Evolutionary conservation across 257 asterid genomes (phyloP).

Genomic region (Marsdenia floribunda): DNA sequence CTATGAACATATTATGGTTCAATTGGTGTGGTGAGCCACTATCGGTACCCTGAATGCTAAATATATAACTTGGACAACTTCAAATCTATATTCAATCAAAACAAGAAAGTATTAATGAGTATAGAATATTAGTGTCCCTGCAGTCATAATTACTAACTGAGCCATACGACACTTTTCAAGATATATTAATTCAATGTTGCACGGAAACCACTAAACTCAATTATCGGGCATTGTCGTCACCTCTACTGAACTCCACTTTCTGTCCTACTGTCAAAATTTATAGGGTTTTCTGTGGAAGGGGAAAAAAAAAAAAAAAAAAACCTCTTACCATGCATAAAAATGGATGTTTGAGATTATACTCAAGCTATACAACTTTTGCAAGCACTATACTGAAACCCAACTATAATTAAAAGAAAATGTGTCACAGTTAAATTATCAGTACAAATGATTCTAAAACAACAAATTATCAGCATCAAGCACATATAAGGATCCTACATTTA

Average conservation of each 20-base stretch:
- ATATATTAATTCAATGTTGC: too few species aligned
- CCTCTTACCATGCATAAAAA: background rate
- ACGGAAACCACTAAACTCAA: too few species aligned
- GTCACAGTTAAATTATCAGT: background rate
- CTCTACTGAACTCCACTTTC: background rate
- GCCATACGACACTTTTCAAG: too few species aligned
- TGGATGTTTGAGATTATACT: background rate
- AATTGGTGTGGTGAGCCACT: too few species aligned
- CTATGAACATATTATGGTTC: too few species aligned
- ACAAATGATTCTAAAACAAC: background rate
- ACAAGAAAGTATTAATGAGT: too few species aligned
- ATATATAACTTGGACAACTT: too few species aligned
- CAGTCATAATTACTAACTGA: too few species aligned
- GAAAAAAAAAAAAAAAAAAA: too few species aligned
- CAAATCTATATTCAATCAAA: too few species aligned
- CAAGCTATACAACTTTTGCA: background rate
- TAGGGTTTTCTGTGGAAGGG: background rate
- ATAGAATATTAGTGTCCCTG: too few species aligned
- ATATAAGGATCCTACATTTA: background rate
- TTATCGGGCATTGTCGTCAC: background rate
- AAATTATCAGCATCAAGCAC: background rate
- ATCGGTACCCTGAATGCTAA: too few species aligned
- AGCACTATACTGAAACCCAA: background rate
- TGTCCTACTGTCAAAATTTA: background rate
- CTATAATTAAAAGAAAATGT: background rate